Conservation (phyloP, 2,329 filamentous ascomycete genomes). For the Xylaria sp. region DNA sequence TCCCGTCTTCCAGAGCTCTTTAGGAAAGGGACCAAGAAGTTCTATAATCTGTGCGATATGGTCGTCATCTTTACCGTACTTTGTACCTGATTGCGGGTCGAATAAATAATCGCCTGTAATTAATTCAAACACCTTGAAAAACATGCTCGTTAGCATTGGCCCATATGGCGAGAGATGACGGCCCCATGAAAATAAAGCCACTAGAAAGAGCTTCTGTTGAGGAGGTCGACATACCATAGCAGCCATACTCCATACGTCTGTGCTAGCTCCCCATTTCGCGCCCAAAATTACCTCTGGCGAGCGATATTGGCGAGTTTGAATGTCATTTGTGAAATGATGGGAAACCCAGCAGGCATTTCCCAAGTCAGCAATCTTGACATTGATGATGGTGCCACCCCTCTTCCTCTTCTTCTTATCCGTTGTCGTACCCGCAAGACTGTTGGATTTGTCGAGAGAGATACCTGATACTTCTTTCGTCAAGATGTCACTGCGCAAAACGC, state of each 20-base stretch:
- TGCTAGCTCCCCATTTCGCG: conserved; percentile 98
- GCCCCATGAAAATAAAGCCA: neutral
- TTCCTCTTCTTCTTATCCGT: conserved; percentile 71
- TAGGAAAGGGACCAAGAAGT: conserved; percentile 89
- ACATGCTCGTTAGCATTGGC: conserved; percentile 9
- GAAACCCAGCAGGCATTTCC: conserved; percentile 99
- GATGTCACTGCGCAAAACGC: conserved; percentile 67
- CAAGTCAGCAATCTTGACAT: conserved; percentile 97
- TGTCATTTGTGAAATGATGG: conserved; percentile 99
- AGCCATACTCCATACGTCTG: conserved; percentile 99
- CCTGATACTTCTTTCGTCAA: conserved; percentile 92
- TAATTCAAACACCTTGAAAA: conserved; percentile 84
- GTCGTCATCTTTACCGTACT: conserved; percentile 99
- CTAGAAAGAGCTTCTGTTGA: neutral
- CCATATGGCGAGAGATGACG: neutral
- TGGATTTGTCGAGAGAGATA: conserved; percentile 84
- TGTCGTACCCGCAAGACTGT: conserved; percentile 46
- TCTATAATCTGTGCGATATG: conserved; percentile 99
- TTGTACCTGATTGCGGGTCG: conserved; percentile 96
- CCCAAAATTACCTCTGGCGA: conserved; percentile 97
- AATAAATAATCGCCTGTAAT: conserved; percentile 99
- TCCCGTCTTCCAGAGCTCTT: conserved; percentile 86
- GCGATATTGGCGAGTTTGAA: conserved; percentile 95
- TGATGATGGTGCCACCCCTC: conserved; percentile 71
- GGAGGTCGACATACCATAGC: conserved; percentile 77